A percentile compares a stretch with the other conserved stretches of the same genome.
These are phyloP conservation scores for Sphagnum magellanicum DNA, from an alignment of 228 moss, liverwort and hornwort genomes.

Conservation along the genomic window DNA sequence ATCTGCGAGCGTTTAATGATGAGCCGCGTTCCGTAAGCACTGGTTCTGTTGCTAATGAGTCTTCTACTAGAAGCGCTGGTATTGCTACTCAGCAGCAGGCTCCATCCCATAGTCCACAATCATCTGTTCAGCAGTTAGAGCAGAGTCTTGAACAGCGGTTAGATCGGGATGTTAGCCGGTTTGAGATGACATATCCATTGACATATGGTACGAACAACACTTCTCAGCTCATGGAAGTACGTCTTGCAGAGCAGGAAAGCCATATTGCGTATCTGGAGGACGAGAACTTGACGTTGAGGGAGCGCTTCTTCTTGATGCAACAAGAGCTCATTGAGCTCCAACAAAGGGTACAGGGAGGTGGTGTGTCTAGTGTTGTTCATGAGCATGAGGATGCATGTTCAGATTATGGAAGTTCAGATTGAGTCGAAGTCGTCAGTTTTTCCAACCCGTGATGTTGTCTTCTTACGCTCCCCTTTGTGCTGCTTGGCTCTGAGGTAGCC, in stretches of 20 bases:
- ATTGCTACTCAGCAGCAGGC: constrained; percentile 20
- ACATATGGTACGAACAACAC: constrained; percentile 22
- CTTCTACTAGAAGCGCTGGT: constrained; percentile 8
- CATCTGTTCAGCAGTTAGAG: constrained; percentile 32
- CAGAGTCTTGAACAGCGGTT: constrained; percentile 50
- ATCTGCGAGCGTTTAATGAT: constrained; percentile 24
- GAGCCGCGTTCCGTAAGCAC: neutral
- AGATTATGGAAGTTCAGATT: constrained; percentile 69
- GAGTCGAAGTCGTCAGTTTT: neutral
- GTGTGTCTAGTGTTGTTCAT: constrained; percentile 43
- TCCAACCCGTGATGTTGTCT: too few species aligned
- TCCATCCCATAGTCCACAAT: constrained; percentile 31
- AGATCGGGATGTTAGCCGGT: constrained; percentile 41
- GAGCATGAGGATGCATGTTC: constrained; percentile 65
- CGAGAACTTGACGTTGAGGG: constrained; percentile 78
- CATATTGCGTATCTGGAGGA: constrained; percentile 87
- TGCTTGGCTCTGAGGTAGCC: too few species aligned
- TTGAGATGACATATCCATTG: constrained; percentile 37
- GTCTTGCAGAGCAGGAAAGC: constrained; percentile 82
- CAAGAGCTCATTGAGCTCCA: constrained; percentile 65
- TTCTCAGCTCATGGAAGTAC: constrained; percentile 53
- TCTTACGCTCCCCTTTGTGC: too few species aligned
- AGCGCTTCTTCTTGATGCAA: constrained; percentile 77
- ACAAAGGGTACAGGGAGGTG: constrained; percentile 42
- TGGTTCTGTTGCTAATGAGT: constrained; percentile 9